A percentile compares a stretch with the other conserved stretches of the same genome.
These are phyloP conservation scores for Parmelia sp. DNA, from an alignment of 495 filamentous ascomycete genomes.

Conservation along the genomic window DNA sequence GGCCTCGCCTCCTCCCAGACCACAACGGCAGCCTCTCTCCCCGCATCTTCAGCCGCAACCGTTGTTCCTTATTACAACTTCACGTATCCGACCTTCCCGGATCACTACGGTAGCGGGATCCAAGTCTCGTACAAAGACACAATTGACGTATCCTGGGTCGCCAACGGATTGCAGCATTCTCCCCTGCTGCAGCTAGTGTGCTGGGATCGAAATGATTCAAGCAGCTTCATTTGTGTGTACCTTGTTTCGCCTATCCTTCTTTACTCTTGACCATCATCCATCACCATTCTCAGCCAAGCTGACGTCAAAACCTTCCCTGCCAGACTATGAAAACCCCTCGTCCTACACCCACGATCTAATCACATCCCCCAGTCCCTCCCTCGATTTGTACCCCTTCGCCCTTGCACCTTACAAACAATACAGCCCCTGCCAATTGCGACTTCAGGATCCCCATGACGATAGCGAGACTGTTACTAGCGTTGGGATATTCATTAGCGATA, in stretches of 20 bases:
- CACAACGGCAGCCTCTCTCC: not conserved
- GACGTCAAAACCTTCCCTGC: not conserved
- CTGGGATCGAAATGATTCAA: not conserved
- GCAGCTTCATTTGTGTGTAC: constrained; percentile 1
- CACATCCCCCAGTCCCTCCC: not conserved
- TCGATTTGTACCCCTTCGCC: not conserved
- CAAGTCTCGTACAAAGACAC: constrained; percentile 2
- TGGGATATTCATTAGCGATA: not conserved
- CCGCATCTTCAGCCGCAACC: not conserved
- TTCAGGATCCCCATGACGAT: not conserved
- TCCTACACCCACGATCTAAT: not conserved
- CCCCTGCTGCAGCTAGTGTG: not conserved
- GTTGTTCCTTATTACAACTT: not conserved
- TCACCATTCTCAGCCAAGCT: not conserved
- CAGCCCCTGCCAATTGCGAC: not conserved
- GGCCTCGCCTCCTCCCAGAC: not conserved
- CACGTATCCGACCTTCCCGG: not conserved
- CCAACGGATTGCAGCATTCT: not conserved
- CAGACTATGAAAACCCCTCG: not conserved
- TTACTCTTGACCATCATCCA: not conserved
- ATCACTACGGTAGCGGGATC: not conserved
- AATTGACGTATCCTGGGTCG: not conserved
- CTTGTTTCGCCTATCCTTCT: not conserved
- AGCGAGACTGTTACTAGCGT: not conserved
- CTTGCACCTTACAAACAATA: not conserved